These are phyloP conservation scores for Hypoxylon trugodes DNA, from an alignment of 495 filamentous ascomycete species.

Conservation along the genomic window DNA sequence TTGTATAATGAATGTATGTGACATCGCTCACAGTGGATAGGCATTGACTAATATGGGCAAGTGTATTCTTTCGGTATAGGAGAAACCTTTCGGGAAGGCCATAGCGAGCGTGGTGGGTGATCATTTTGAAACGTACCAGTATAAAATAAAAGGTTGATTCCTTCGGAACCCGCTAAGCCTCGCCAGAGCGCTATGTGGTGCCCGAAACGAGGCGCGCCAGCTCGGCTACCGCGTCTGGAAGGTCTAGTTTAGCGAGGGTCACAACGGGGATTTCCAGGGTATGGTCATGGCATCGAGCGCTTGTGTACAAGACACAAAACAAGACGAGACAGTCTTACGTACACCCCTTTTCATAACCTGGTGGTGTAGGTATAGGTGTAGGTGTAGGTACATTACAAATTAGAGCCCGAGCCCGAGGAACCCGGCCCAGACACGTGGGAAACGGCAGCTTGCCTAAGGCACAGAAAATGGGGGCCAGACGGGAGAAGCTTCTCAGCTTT, in stretches of 20 bases:
- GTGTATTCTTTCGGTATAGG: not conserved
- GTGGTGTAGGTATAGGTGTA: too few species aligned
- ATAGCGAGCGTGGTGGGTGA: conserved; percentile 22
- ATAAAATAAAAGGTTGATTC: conserved; percentile 29
- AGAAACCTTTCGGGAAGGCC: conserved; percentile 22
- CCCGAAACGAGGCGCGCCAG: conserved; percentile 31
- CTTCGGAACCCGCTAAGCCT: conserved; percentile 34
- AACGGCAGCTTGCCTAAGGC: conserved; percentile 13
- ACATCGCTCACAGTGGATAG: too few species aligned
- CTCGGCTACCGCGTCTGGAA: conserved; percentile 29
- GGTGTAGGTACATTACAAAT: not conserved
- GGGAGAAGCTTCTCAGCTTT: conserved; percentile 17
- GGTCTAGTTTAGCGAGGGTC: not conserved
- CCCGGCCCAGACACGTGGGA: conserved; percentile 37
- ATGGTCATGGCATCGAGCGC: too few species aligned
- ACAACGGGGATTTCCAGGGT: conserved; percentile 3
- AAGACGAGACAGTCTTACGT: too few species aligned
- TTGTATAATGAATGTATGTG: too few species aligned
- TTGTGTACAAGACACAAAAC: too few species aligned
- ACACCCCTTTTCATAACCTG: too few species aligned
- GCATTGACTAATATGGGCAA: not conserved
- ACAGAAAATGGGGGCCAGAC: conserved; percentile 31
- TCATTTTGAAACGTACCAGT: conserved; percentile 24
- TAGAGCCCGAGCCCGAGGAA: conserved; percentile 24
- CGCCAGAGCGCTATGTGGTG: conserved; percentile 13